phyloP scores from a whole-genome alignment of 345 rosid species.

The Zanthoxylum bungeanum region DNA sequence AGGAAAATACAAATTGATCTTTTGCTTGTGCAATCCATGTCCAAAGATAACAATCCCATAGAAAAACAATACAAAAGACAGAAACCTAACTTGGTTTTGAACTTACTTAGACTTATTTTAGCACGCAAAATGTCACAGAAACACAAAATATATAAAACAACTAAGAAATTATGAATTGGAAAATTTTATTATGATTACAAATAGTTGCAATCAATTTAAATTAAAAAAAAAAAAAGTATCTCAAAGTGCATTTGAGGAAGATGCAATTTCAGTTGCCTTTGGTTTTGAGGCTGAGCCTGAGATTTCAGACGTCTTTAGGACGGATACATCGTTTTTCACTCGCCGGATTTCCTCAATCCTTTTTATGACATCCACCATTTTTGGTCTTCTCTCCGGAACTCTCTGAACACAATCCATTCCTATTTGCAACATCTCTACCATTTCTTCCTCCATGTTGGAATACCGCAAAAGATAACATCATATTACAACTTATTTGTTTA shows the following conservation, averaged over 20 bases:
- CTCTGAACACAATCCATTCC: slow-evolving; percentile 77
- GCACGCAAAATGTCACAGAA: slow-evolving; percentile 7
- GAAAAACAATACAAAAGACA: slow-evolving; percentile 10
- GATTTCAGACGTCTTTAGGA: slow-evolving; percentile 39
- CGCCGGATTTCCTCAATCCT: slow-evolving; percentile 66
- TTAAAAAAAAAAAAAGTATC: slow-evolving; percentile 12
- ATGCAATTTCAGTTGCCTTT: slow-evolving; percentile 30
- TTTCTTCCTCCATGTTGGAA: slow-evolving; percentile 91
- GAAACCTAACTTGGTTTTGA: slow-evolving; percentile 17
- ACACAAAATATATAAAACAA: slow-evolving; percentile 6
- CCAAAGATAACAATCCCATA: neutral
- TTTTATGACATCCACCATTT: slow-evolving; percentile 57
- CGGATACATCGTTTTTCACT: slow-evolving; percentile 32
- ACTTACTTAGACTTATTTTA: slow-evolving; percentile 18
- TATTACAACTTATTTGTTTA: too few species aligned
- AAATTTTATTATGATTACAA: slow-evolving; percentile 1
- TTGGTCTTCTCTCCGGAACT: slow-evolving; percentile 74
- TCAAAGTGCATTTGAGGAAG: slow-evolving; percentile 31
- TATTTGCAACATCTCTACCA: slow-evolving; percentile 95
- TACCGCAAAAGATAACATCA: slow-evolving; percentile 72
- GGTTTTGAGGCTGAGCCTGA: slow-evolving; percentile 43
- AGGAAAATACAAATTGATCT: neutral
- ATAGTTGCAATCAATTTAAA: neutral
- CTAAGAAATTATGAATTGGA: neutral
- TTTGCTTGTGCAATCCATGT: neutral